These are phyloP conservation scores for Euptelea pleiosperma DNA, from an alignment of 164 flowering plant genomes.

Conservation along the genomic window DNA sequence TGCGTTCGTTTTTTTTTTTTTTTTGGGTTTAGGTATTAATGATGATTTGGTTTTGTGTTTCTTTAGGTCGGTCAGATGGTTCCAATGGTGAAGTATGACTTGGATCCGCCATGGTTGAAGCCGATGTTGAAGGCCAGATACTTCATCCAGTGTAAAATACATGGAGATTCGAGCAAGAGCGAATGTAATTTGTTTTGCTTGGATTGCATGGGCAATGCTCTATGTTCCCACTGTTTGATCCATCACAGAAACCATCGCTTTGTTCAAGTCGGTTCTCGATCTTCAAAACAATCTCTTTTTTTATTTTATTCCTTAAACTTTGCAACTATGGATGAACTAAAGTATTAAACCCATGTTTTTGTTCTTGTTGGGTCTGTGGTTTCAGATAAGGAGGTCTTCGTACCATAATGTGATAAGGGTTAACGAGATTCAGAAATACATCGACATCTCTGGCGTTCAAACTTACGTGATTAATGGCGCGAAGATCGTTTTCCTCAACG, in stretches of 20 bases:
- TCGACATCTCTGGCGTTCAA: conserved; percentile 65
- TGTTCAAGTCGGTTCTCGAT: conserved; percentile 43
- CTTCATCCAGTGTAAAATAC: conserved; percentile 48
- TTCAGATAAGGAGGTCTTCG: conserved; percentile 79
- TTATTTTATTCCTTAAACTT: too few species aligned
- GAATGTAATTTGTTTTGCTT: conserved; percentile 72
- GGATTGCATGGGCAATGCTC: conserved; percentile 54
- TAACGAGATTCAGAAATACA: conserved; percentile 59
- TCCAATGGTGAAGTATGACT: conserved; percentile 22
- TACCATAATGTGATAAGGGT: conserved; percentile 81
- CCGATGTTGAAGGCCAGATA: conserved; percentile 49
- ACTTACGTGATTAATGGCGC: conserved; percentile 79
- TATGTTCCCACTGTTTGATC: conserved; percentile 58
- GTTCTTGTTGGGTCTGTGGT: neutral
- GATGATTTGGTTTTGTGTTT: neutral
- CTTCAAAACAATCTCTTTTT: too few species aligned
- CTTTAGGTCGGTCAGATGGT: conserved; percentile 48
- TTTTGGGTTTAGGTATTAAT: neutral
- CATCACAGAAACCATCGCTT: conserved; percentile 55
- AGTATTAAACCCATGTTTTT: too few species aligned
- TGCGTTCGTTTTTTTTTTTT: too few species aligned
- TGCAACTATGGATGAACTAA: too few species aligned
- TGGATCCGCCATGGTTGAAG: conserved; percentile 57
- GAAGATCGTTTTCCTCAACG: conserved; percentile 69
- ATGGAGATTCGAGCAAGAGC: conserved; percentile 50